Evolutionary conservation across 441 rosid species (phyloP).

Genomic region (Adansonia gregorii): DNA sequence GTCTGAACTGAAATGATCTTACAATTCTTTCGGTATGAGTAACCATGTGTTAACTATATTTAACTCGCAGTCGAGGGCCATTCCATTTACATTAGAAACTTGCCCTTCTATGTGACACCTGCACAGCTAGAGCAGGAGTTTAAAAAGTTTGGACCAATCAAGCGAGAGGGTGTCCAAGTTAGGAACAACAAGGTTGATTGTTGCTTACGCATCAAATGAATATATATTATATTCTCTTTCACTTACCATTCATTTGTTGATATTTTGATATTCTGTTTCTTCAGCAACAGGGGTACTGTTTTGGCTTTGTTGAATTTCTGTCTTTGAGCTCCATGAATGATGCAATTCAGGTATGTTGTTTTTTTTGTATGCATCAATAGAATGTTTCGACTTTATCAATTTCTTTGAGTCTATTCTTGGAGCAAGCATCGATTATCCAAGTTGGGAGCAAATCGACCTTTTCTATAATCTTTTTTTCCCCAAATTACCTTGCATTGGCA

Average conservation of each 20-base stretch:
- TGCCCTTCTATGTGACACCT: constrained; percentile 48
- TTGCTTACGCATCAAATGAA: constrained; percentile 21
- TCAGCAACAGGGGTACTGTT: constrained; percentile 61
- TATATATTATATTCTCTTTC: constrained; percentile 18
- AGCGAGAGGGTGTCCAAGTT: constrained; percentile 61
- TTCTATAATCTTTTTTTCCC: neutral
- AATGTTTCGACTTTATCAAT: neutral
- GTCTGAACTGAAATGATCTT: constrained; percentile 17
- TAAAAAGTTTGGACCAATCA: constrained; percentile 67
- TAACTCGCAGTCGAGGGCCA: constrained; percentile 51
- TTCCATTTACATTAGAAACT: constrained; percentile 60
- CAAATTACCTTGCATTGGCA: neutral
- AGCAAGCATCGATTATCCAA: neutral
- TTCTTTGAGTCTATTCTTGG: neutral
- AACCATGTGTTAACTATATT: constrained; percentile 25
- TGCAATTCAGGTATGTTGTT: constrained; percentile 56
- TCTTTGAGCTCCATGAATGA: constrained; percentile 51
- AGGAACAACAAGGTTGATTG: constrained; percentile 51
- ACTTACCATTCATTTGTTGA: constrained; percentile 22
- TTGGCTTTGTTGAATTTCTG: constrained; percentile 66
- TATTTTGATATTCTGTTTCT: constrained; percentile 25
- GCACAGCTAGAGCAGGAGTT: constrained; percentile 56
- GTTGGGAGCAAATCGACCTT: constrained; percentile 3
- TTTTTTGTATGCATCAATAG: neutral
- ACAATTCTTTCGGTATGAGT: neutral